Evolutionary conservation across 2,329 filamentous ascomycete species (phyloP).

Genomic region (Trichoderma simmonsii): DNA sequence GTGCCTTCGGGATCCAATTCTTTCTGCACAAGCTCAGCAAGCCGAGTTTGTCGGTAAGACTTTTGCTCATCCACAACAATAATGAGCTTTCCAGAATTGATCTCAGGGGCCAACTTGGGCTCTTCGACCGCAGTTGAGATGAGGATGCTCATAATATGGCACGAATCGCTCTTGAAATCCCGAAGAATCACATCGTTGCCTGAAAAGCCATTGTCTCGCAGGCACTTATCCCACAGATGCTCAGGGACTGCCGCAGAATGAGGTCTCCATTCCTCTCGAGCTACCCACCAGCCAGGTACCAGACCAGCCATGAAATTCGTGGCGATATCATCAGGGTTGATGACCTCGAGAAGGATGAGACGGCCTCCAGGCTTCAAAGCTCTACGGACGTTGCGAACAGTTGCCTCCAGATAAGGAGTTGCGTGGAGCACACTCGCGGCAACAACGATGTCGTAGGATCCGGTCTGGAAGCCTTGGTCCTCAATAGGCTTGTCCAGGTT

Average conservation of each 20-base stretch:
- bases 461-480: constrained; percentile 31
- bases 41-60: background rate
- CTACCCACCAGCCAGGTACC: constrained; percentile 7
- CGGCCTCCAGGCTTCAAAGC: background rate
- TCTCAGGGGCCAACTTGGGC: background rate
- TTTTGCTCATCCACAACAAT: constrained; percentile 7
- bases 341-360: constrained; percentile 1
- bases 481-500: constrained; percentile 28
- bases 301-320: constrained; percentile 6
- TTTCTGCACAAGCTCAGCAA: background rate
- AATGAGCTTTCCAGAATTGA: background rate
- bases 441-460: constrained; percentile 39
- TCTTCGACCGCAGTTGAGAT: constrained; percentile 1
- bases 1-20: background rate
- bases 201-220: background rate
- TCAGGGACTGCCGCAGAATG: background rate
- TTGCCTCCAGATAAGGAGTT: background rate
- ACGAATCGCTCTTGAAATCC: background rate
- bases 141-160: constrained; percentile 3
- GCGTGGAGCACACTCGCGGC: constrained; percentile 23
- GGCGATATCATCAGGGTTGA: background rate
- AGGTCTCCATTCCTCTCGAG: background rate
- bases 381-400: background rate
- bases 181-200: constrained; percentile 3
- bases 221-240: background rate